Base-by-base conservation (phyloP, 2,329 filamentous ascomycete genomes). In the Lecanicillium sp. region DNA sequence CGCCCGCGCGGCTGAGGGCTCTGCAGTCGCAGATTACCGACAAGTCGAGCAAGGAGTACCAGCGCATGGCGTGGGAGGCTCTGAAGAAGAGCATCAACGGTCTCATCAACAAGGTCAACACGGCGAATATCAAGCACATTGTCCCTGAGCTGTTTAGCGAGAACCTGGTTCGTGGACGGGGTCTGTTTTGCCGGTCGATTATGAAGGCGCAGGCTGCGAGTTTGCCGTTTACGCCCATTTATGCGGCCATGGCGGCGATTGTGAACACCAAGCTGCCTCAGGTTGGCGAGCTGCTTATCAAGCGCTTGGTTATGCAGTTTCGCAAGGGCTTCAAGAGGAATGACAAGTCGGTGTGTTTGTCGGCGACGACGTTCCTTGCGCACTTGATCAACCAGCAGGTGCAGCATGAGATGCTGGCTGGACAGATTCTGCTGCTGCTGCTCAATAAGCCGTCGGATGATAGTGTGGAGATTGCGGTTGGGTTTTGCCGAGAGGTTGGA, bases 71-170 rank as follows among this genome's bases (percentile, higher is more conserved):
- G 8, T 98, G 92, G 92, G 92, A 98, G 63, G 90, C 90, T 11
- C 68, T 98, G 55, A 98, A 98, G 69, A 98, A 98, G 70, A 92
- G 85, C 35, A 95, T 98, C 65, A 96, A 98, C 58, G 92, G 92
- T 51, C 68, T 98, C 48, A 95, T 98, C 73, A 98, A 98, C 74
- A 98, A 98, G 70, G 85, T 95, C 70, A 96, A 96, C 63, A 85
- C 90, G 40, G 86, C 85, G 25, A 98, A 98, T 61, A 96, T 98
- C 73, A 96, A 98, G 64, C 77, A 85, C 56, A 95, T 98, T 45
- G 88, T 96, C 17, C 90, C 90, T 2, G 92, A 98, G 64, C 71
- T 98, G 33, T 98, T 98, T 62, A 78, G 80, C 35, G 92, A 98
- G 70, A 98, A 98, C 58, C 64, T 98, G 51, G 73, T 98, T 29